Evolutionary conservation across 805 yeast genomes (phyloP).

Genomic region (Kazachstania bromeliacearum): DNA sequence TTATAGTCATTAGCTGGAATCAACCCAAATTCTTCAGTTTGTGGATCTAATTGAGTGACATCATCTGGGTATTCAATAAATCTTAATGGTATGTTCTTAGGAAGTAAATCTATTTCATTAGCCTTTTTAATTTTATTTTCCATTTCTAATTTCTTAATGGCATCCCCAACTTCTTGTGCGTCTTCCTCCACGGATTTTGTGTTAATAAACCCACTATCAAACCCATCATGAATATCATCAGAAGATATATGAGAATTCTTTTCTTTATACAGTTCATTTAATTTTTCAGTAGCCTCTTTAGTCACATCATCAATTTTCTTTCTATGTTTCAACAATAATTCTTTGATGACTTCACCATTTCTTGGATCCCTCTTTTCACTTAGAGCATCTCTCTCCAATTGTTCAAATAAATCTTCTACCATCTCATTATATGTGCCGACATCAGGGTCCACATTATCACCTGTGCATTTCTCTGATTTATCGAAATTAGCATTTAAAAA

Average conservation of each 20-base stretch:
- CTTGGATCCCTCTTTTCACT: slow-evolving; percentile 38
- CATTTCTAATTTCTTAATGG: slow-evolving; percentile 6
- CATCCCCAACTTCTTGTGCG: slow-evolving; percentile 4
- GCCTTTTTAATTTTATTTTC: not conserved
- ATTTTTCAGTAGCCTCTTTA: slow-evolving; percentile 52
- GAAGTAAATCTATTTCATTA: not conserved
- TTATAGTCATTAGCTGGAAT: slow-evolving; percentile 41
- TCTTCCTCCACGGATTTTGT: slow-evolving; percentile 33
- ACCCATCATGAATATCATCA: slow-evolving; percentile 88
- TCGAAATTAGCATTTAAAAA: slow-evolving; percentile 47
- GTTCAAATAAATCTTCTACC: slow-evolving; percentile 84
- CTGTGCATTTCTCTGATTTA: slow-evolving; percentile 43
- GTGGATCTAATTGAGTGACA: slow-evolving; percentile 48
- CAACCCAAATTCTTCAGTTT: slow-evolving; percentile 55
- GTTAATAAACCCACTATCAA: slow-evolving; percentile 75
- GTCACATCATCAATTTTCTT: slow-evolving; percentile 60
- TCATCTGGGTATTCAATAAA: slow-evolving; percentile 32
- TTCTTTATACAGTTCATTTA: slow-evolving; percentile 59
- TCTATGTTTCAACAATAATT: slow-evolving; percentile 47
- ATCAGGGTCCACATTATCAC: slow-evolving; percentile 36
- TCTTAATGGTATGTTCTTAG: slow-evolving; percentile 9
- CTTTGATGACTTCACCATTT: slow-evolving; percentile 32
- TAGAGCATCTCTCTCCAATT: slow-evolving; percentile 51
- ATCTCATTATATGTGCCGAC: slow-evolving; percentile 74
- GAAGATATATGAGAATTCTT: slow-evolving; percentile 69